Evolutionary conservation across 2,329 filamentous ascomycete species (phyloP), one percentile per base, ranked within the genome.

Genomic region (Elsinoe perseae): DNA sequence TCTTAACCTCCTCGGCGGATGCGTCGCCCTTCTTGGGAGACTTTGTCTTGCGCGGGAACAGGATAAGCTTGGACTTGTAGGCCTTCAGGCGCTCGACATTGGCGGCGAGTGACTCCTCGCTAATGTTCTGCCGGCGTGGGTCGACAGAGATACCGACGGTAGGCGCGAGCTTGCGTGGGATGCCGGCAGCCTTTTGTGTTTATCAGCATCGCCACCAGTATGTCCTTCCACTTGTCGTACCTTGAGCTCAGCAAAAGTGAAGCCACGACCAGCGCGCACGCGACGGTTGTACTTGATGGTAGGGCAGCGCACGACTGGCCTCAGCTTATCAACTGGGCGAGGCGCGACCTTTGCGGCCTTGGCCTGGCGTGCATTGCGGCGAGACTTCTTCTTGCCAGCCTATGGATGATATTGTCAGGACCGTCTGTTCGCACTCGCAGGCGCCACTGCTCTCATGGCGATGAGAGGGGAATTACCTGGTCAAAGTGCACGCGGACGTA

Each of bases 401-500:
- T 98, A 75, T 71, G 64, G 55, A 64, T 65, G 52, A 58, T 56
- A 57, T 63, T 61, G 66, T 70, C 65, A 71, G 66, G 57, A 64
- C 68, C 67, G 60, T 66, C 56, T 50, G 56, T 59, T 18, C 30
- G 61, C 61, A 65, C 63, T 66, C 48, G 68, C 73, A 75, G 75
- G 76, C 75, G 75, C 75, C 75, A 73, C 74, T 73, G 68, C 75
- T 76, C 75, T 77, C 74, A 76, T 61, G 57, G 61, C 60, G 59
- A 58, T 70, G 72, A 76, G 70, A 75, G 74, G 77, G 77, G 74
- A 77, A 72, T 80, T 92, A 95, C 92, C 90, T 97, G 93, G 83
- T 98, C 90, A 82, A 98, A 98, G 84, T 98, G 93, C 79, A 89
- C 88, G 80, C 90, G 89, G 75, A 98, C 93, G 80, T 91, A 89